Evolutionary conservation across 139 green algal genomes (phyloP), one percentile per base, ranked within the genome.

Genomic region (Coccomyxa sp.): DNA sequence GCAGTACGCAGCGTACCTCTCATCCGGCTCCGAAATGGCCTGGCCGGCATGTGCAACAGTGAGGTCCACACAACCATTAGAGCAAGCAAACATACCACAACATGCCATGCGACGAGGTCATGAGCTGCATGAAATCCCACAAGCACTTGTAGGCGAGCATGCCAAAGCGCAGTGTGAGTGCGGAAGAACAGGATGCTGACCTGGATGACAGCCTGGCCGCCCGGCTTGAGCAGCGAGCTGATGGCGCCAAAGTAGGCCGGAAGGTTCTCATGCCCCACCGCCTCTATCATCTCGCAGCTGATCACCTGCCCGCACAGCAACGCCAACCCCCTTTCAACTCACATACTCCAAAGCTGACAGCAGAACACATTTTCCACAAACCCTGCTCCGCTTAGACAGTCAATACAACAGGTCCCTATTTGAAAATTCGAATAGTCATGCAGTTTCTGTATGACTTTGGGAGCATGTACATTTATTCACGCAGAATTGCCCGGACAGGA

Each of bases 281-380:
- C 96, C 91, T 99, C 96, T 59, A 99, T 97, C 96, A 99, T 99
- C 90, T 99, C 96, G 82, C 95, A 96, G 76, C 88, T 95, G 12
- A 98, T 88, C 18, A 81, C 71, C 71, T 77, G 71, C 13, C 82
- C 63, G 10, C 4, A 9, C 63, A 71, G 63, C 63, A 71, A 1
- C 10, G 15, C 21, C 9, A 71, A 71, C 63, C 9, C 7, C 18
- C 7, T 68, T 16, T 71, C 21, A 25, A 3, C 63, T 21, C 63
- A 71, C 63, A 21, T 11, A 51, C 38, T 51, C 7, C 38, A 51
- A 7, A 51, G 38, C 38, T 51, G 38, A 51, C 38, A 51, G 38
- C 38, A 51, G 3, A 51, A 51, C 38, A 7, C 38, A 51, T 7
- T 51, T 51, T 51, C 3, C 38, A 51, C 38, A 3, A 51, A 7